Percentiles rank a stretch among this genome's conserved stretches.
phyloP scores from a whole-genome alignment of 2,329 filamentous ascomycete genomes.

The Claviceps maximensis region DNA sequence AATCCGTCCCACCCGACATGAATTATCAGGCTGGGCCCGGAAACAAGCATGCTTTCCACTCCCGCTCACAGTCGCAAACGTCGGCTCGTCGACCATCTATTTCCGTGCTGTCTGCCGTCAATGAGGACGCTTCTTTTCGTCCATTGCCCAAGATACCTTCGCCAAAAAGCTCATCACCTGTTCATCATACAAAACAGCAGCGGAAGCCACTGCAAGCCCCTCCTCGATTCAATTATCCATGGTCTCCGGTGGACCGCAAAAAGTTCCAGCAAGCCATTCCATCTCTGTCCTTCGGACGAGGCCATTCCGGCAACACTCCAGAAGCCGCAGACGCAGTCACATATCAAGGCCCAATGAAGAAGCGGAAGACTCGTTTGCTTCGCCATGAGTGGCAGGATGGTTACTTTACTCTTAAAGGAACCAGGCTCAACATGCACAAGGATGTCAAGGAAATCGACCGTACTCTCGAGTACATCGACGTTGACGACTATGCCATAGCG shows the following conservation, averaged over 20 bases:
- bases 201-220: slow-evolving; percentile 35
- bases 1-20: slow-evolving; percentile 93
- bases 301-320: slow-evolving; percentile 14
- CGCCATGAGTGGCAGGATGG: slow-evolving; percentile 90
- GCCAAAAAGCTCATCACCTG: slow-evolving; percentile 23
- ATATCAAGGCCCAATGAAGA: slow-evolving; percentile 84
- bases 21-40: slow-evolving; percentile 45
- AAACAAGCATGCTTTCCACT: slow-evolving; percentile 19
- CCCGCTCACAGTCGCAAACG: slow-evolving; percentile 39
- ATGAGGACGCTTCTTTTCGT: slow-evolving; percentile 45
- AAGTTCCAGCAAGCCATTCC: slow-evolving; percentile 33
- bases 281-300: slow-evolving; percentile 16
- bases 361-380: slow-evolving; percentile 77
- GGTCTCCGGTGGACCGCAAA: slow-evolving; percentile 35
- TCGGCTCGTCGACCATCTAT: slow-evolving; percentile 55
- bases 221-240: slow-evolving; percentile 42
- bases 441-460: slow-evolving; percentile 37
- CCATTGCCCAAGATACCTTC: slow-evolving; percentile 18
- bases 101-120: slow-evolving; percentile 53
- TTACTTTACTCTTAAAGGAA: slow-evolving; percentile 75
- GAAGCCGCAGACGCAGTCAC: slow-evolving; percentile 39
- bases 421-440: slow-evolving; percentile 63
- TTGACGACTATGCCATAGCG: slow-evolving; percentile 78
- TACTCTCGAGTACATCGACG: slow-evolving; percentile 68
- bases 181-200: slow-evolving; percentile 18